Evolutionary conservation across 192 early-diverging fungal species (phyloP), one percentile per base, ranked within the genome.

Genomic region (Thamnidium elegans): DNA sequence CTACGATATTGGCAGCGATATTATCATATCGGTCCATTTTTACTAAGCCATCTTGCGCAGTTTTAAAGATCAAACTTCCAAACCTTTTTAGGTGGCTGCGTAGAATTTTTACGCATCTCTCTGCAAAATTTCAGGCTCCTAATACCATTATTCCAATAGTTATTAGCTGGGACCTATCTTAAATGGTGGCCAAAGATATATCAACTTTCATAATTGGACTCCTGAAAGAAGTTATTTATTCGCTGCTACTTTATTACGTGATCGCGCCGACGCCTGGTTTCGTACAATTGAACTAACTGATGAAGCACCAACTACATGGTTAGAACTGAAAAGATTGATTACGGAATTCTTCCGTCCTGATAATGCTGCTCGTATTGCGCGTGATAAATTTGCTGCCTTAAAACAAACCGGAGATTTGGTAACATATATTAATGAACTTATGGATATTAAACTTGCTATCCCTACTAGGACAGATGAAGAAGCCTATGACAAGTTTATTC

Each of bases 401-500:
- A 46, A 11, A 19, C 58, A 60, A 47, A 46, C 21, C 0, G 23
- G 58, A 3, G 1, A 3, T 14, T 3, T 60, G 20, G 39, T 46
- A 9, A 19, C 23, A 7, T 60, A 60, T 21, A 42, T 60, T 21
- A 46, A 60, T 20, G 15, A 43, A 19, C 26, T 60, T 13, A 60
- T 43, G 44, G 44, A 60, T 11, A 0, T 42, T 0, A 26, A 43
- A 43, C 55, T 56, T 8, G 55, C 32, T 4, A 43, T 58, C 1
- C 55, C 34, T 0, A 17, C 3, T 3, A 58, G 34, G 55, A 58
- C 8, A 10, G 44, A 60, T 21, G 39, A 47, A 14, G 39, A 46
- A 43, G 44, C 44, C 43, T 47, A 15, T n/a, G 43, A 60, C 43
- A 60, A 43, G 19, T 47, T 30, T 23, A 60, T 60, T 15, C 14